Evolutionary conservation across 805 yeast genomes (phyloP), one percentile per base, ranked within the genome.

Genomic region (Candida andamanensis): DNA sequence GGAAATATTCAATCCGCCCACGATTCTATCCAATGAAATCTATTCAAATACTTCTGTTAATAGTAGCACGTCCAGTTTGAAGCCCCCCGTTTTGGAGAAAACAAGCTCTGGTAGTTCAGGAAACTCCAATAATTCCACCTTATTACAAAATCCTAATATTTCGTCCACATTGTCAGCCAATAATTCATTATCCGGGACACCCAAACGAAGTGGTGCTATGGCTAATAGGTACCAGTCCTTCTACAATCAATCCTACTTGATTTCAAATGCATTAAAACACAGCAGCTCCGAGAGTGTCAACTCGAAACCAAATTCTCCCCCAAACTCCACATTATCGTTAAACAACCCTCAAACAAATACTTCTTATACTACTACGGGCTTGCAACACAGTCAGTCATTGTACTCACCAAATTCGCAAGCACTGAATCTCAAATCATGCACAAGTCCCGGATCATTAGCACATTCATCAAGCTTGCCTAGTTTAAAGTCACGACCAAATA

Each of bases 161-260:
- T 9, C 20, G 9, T 17, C 30, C 17, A 30, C n/a, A 14, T 9
- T 19, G 18, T 46, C 33, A 24, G 29, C 41, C 10, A 19, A 19
- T 19, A 19, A 19, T 19, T 19, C 22, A 11, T 8, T 19, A 19
- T 19, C 22, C 10, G n/a, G n/a, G 5, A 47, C 52, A 2, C 51
- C 56, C 2, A 56, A 54, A 46, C 55, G 55, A 44, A 60, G 60
- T 11, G 63, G 53, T 20, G 74, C 74, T 12, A 59, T 63, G 30
- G 75, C 75, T 1, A 52, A 50, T 17, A 51, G 75, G 30, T 72
- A 69, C 39, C 74, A 71, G 45, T 58, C 60, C 9, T 67, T 68
- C 45, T 69, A 71, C 39, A 70, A 68, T 38, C 69, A 64, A 40
- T 62, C 69, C 6, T 52, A 51, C 29, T 53, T 63, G 24, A 52